Base-by-base conservation (phyloP, 805 yeast species). In the Ogataea henricii region DNA sequence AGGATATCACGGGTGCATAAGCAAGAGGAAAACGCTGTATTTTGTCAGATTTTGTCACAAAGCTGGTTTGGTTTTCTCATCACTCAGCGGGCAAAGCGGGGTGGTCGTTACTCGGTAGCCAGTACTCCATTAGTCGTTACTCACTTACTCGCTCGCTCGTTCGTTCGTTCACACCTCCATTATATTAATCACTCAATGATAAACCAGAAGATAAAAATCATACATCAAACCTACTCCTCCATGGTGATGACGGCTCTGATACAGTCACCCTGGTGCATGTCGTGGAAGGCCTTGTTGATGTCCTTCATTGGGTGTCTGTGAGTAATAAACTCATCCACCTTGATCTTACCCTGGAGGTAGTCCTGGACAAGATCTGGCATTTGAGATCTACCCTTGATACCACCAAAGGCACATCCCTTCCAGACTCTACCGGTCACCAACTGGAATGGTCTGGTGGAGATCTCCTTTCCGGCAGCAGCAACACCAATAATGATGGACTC, bases 331-430 rank as follows among this genome's bases (percentile, higher is more conserved):
- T 94, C 97, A 64, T 90, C 96, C 54, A 92, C 96, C 77, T 85
- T 88, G 65, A 92, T 76, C 57, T 74, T 77, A 58, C 96, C 96
- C 37, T 72, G 70, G 75, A 87, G 70, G 71, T 92, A 92, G 67
- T 87, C 91, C 49, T 89, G 85, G 48, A 94, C 96, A 49, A 91
- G 77, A 17, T 83, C 89, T 43, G 96, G 97, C 76, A 94, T 80
- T 75, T 94, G 97, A 34, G 96, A 67, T 76, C 97, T 87, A 66
- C 99, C 98, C 74, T 94, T 94, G 65, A 94, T 90, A 69, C 98
- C 99, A 63, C 99, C 99, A 61, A 89, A 94, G n/a, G 99, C 99
- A 64, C 96, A 89, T 62, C 99, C 99, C 70, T 82, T 87, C 98
- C 99, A 92, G 45, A 88, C 96, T 74, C 99, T 85, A 60, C 99